Conservation (phyloP, 2,329 filamentous ascomycete genomes). For the Fusarium veterinarium region DNA sequence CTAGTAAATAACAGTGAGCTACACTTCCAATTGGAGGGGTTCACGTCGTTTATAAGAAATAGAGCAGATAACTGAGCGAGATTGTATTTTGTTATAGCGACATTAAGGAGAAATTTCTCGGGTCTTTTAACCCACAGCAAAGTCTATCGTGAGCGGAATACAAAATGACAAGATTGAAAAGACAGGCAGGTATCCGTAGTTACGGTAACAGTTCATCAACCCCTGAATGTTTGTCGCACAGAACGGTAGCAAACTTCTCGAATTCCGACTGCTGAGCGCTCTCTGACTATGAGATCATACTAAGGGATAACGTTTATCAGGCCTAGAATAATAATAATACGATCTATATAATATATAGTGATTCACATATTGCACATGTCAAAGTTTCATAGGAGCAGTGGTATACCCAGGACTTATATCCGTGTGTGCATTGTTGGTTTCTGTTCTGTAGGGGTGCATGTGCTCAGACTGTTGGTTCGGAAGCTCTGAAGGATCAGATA, state of each 20-base stretch:
- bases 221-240: not conserved
- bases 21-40: not conserved
- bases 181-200: not conserved
- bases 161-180: not conserved
- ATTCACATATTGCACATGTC: not conserved
- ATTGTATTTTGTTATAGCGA: slow-evolving; percentile 2
- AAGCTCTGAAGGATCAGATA: slow-evolving; percentile 2
- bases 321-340: not conserved
- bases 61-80: not conserved
- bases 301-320: not conserved
- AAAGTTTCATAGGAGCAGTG: not conserved
- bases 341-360: not conserved
- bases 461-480: not conserved
- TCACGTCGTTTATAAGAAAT: not conserved
- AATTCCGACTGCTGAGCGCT: not conserved
- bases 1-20: not conserved
- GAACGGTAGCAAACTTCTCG: not conserved
- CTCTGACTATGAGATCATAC: not conserved
- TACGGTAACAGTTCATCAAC: not conserved
- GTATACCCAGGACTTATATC: not conserved
- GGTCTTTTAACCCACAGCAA: not conserved
- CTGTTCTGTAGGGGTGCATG: not conserved
- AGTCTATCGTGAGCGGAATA: not conserved
- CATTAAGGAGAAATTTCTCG: not conserved
- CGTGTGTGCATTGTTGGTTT: not conserved